phyloP scores from a whole-genome alignment of 352 stramenopile genomes.

The Phytophthora pistaciae region DNA sequence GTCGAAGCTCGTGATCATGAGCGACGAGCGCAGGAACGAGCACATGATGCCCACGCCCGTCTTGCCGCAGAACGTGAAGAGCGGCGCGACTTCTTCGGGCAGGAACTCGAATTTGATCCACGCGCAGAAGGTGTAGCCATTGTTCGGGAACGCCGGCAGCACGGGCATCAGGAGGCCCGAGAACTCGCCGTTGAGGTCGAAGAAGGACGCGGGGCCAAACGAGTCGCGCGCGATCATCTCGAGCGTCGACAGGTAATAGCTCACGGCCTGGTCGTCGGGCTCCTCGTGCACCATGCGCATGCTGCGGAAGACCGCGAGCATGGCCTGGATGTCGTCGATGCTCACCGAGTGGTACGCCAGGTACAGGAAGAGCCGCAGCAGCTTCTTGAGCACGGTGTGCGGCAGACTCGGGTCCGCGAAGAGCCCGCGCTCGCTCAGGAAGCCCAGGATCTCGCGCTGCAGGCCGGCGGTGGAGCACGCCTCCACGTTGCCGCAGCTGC shows the following conservation, averaged over 20 bases:
- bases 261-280: conserved; percentile 75
- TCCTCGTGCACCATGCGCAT: conserved; percentile 72
- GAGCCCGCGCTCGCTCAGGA: conserved; percentile 74
- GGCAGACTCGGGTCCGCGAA: conserved; percentile 70
- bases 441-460: conserved; percentile 76
- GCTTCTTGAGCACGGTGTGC: conserved; percentile 76
- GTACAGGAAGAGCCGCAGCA: conserved; percentile 81
- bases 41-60: conserved; percentile 82
- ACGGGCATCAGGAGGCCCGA: conserved; percentile 78
- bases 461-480: conserved; percentile 74
- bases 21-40: conserved; percentile 78
- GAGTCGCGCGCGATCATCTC: conserved; percentile 89
- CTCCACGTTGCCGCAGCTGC: conserved; percentile 81
- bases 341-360: conserved; percentile 81
- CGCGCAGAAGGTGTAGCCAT: conserved; percentile 87
- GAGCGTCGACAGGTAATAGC: conserved; percentile 82
- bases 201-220: conserved; percentile 84
- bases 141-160: conserved; percentile 77
- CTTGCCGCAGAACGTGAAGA: conserved; percentile 87
- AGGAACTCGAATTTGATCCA: conserved; percentile 89
- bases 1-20: conserved; percentile 86
- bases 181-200: conserved; percentile 83
- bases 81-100: conserved; percentile 69
- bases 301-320: conserved; percentile 84
- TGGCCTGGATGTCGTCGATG: conserved; percentile 83